Conservation (phyloP, 106 monocot genomes). For the Alisma plantagoaquatica region DNA sequence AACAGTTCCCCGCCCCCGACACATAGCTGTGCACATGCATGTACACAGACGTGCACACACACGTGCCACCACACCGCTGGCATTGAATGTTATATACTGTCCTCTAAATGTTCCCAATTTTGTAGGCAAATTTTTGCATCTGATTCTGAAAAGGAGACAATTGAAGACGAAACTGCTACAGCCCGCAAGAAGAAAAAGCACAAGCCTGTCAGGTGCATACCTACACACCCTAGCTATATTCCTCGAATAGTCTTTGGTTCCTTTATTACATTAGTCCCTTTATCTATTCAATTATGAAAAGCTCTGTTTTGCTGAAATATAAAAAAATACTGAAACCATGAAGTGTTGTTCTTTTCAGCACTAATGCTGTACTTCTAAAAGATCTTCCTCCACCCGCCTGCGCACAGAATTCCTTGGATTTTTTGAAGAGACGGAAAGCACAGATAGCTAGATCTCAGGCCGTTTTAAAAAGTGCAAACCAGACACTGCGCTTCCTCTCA, state of each 20-base stretch:
- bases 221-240: too few species aligned
- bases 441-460: constrained; percentile 52
- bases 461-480: constrained; percentile 51
- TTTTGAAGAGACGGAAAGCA: constrained; percentile 63
- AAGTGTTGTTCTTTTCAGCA: too few species aligned
- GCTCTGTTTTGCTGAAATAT: not conserved
- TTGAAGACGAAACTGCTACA: constrained; percentile 21
- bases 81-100: not conserved
- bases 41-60: too few species aligned
- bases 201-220: constrained; percentile 47
- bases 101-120: too few species aligned
- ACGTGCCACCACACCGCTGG: too few species aligned
- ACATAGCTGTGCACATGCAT: too few species aligned
- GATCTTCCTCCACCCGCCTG: constrained; percentile 42
- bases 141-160: constrained; percentile 47
- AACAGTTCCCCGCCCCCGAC: too few species aligned
- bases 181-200: constrained; percentile 50
- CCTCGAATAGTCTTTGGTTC: too few species aligned
- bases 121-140: constrained; percentile 57
- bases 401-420: constrained; percentile 49
- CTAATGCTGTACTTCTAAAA: constrained; percentile 50
- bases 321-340: too few species aligned
- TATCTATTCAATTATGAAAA: too few species aligned
- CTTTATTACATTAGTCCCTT: too few species aligned
- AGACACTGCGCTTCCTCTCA: constrained; percentile 44